Base-by-base conservation (phyloP, 768 basidiomycete genomes). In the Termitomyces sp. region DNA sequence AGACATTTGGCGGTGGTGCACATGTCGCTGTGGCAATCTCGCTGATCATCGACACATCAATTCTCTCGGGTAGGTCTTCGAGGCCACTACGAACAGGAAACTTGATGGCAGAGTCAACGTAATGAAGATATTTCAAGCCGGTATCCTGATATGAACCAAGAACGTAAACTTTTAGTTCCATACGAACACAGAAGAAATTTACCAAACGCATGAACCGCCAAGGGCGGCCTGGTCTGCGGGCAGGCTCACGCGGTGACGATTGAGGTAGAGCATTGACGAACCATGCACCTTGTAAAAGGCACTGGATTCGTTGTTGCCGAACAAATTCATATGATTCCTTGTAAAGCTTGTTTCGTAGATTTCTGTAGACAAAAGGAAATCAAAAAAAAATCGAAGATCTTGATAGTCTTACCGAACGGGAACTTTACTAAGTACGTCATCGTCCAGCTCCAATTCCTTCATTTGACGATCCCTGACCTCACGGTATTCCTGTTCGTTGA, bases 271-370 rank as follows among this genome's bases (percentile, higher is more conserved):
- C 93, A 66, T 88, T 93, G 62, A 91, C 83, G 71, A 97, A 95
- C 94, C 94, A 97, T 23, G 92, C 89, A 35, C 94, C 94, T 69
- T 93, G 88, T 49, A 93, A 75, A 41, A 97, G 72, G 67, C 93
- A 95, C 63, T 91, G 88, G 67, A 95, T 88, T 55, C 94, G 81
- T 71, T 97, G 94, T 69, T 90, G 87, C 44, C 88, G 81, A 23
- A 97, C 90, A 66, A 95, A 95, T 67, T 93, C 91, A 63, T 84
- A 92, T 14, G 91, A 93, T 69, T 97, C 94, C 67, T 86, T 92
- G 77, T 91, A 91, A 23, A 97, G 77, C 64, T 92, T 91, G 46
- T 85, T 86, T 20, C 92, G 85, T 47, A 97, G 75, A 69, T 91
- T 93, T 56, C 93, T 95, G 66, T 44, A 56, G 26, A 38, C 28